Evolutionary conservation across 257 asterid genomes (phyloP), one percentile per base, ranked within the genome.

Genomic region (Leonotis leonurus): DNA sequence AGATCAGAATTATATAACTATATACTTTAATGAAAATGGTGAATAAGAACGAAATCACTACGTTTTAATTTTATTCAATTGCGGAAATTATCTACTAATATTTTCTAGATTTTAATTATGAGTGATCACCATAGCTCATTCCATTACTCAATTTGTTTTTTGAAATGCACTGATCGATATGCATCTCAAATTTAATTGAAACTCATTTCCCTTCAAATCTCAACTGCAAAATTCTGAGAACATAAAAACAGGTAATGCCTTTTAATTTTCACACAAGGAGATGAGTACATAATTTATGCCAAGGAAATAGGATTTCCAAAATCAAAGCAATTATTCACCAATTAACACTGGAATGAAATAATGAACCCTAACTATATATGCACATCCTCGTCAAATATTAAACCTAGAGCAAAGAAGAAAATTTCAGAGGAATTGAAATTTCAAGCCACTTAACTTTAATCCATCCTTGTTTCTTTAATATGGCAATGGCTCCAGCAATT

Each of bases 401-500:
- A n/a, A n/a, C n/a, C n/a, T n/a, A n/a, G n/a, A n/a, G n/a, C n/a
- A n/a, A n/a, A n/a, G n/a, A n/a, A n/a, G n/a, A n/a, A n/a, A n/a
- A n/a, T n/a, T n/a, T n/a, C n/a, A n/a, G n/a, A n/a, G n/a, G n/a
- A n/a, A n/a, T n/a, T n/a, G n/a, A n/a, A n/a, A n/a, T n/a, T n/a
- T n/a, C n/a, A n/a, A 30, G 35, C 35, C 8, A 30, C 35, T 30
- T 30, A n/a, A n/a, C n/a, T n/a, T n/a, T n/a, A n/a, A n/a, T n/a
- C n/a, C n/a, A 29, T 56, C 62, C 8, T 0, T 37, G 5, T 7
- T 3, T 30, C 27, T 54, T 30, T 32, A n/a, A n/a, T n/a, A 6
- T 44, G 20, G n/a, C 26, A 12, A 68, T 69, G 69, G 43, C 24
- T 3, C 40, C n/a, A 51, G 39, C 49, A 50, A 69, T 41, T 52